Percentiles rank a stretch among this genome's conserved stretches.
Evolutionary conservation across 306 rosid genomes (phyloP).

Genomic region (Rosa persica): DNA sequence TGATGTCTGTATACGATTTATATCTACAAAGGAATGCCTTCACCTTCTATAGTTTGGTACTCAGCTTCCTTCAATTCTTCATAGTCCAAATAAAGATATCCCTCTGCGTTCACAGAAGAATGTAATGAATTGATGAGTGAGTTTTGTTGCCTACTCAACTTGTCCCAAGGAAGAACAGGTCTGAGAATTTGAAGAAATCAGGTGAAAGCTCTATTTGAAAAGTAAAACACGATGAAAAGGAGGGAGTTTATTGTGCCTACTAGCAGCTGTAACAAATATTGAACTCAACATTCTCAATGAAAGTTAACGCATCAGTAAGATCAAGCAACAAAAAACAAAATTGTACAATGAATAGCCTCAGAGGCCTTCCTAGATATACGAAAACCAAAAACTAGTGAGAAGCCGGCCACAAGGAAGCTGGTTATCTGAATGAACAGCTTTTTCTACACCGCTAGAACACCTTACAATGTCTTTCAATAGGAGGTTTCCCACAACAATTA

Average conservation of each 20-base stretch:
- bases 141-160: not conserved
- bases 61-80: not conserved
- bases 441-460: not conserved
- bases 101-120: not conserved
- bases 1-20: not conserved
- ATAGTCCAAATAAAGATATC: not conserved
- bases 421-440: constrained; percentile 3
- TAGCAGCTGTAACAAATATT: not conserved
- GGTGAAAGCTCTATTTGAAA: not conserved
- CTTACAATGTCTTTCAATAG: not conserved
- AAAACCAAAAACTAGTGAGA: too few species aligned
- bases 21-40: not conserved
- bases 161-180: not conserved
- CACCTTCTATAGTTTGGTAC: not conserved
- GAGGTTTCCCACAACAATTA: not conserved
- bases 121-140: not conserved
- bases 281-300: not conserved
- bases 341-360: constrained; percentile 16
- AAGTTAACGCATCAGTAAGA: not conserved
- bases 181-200: not conserved
- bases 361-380: too few species aligned
- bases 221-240: not conserved
- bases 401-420: too few species aligned
- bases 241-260: not conserved
- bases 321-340: not conserved